Percentiles rank a stretch among this genome's conserved stretches.
Evolutionary conservation across 148 eudicot genomes (phyloP).

Genomic region (Arbutus unedo): DNA sequence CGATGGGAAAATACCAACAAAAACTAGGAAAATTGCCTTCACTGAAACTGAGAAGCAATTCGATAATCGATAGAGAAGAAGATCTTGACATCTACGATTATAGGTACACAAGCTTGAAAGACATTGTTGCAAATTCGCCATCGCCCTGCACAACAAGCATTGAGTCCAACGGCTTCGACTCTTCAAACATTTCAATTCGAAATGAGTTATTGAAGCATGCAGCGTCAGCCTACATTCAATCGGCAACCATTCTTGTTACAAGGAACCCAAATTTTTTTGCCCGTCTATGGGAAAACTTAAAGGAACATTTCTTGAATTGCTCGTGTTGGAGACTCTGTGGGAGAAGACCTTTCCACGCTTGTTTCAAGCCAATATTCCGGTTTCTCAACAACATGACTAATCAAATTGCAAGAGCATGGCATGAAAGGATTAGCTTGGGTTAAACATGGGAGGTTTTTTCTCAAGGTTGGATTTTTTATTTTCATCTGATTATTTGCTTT

Average conservation of each 20-base stretch:
- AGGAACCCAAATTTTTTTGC: background rate
- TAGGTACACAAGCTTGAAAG: conserved; percentile 19
- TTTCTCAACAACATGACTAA: background rate
- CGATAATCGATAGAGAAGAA: background rate
- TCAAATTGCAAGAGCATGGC: background rate
- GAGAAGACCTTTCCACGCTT: background rate
- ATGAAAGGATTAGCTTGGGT: too few species aligned
- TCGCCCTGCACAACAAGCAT: background rate
- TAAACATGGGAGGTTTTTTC: too few species aligned
- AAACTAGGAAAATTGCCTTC: conserved; percentile 9
- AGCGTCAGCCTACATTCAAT: conserved; percentile 14
- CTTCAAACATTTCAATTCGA: conserved; percentile 4
- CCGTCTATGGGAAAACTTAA: background rate
- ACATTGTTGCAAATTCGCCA: conserved; percentile 9
- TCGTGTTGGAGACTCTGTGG: conserved; percentile 1
- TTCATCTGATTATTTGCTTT: too few species aligned
- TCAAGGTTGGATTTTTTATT: too few species aligned
- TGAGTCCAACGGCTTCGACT: background rate
- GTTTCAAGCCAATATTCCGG: background rate
- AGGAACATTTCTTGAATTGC: background rate
- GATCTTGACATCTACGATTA: background rate
- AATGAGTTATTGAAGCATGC: conserved; percentile 21
- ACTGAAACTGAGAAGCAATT: background rate
- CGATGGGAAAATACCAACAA: background rate
- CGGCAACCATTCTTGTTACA: background rate